Evolutionary conservation across 148 eudicot species (phyloP).

Genomic region (Rhododendron ovatum): DNA sequence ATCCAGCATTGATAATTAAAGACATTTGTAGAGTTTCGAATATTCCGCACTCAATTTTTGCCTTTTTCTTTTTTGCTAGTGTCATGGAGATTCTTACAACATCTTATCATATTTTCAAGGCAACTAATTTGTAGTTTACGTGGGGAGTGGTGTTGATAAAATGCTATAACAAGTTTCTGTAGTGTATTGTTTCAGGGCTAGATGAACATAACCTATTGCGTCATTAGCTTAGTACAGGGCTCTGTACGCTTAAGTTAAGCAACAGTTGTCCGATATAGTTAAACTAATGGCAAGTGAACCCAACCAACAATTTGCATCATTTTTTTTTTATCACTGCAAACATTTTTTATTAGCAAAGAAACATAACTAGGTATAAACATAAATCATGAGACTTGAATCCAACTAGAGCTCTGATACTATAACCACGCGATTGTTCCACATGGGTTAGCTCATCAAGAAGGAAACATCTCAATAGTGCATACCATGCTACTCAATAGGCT

Average conservation of each 20-base stretch:
- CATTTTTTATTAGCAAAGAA: neutral
- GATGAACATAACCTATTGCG: neutral
- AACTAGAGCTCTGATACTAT: neutral
- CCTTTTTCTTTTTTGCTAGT: neutral
- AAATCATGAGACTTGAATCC: neutral
- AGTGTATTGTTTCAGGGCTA: neutral
- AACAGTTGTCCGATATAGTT: neutral
- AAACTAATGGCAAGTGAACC: neutral
- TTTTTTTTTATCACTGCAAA: neutral
- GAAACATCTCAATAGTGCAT: neutral
- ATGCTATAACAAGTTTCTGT: neutral
- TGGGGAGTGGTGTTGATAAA: neutral
- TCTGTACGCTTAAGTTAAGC: neutral
- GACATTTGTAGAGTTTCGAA: neutral
- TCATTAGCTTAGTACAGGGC: neutral
- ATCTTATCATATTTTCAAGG: neutral
- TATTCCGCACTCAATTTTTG: neutral
- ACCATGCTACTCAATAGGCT: neutral
- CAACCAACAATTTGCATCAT: neutral
- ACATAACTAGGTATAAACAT: neutral
- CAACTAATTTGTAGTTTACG: neutral
- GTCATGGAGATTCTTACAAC: neutral
- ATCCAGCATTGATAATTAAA: neutral
- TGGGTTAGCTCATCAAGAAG: neutral
- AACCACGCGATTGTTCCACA: neutral